Base-by-base conservation (phyloP, 2,329 filamentous ascomycete genomes). In the Exophiala sideris region DNA sequence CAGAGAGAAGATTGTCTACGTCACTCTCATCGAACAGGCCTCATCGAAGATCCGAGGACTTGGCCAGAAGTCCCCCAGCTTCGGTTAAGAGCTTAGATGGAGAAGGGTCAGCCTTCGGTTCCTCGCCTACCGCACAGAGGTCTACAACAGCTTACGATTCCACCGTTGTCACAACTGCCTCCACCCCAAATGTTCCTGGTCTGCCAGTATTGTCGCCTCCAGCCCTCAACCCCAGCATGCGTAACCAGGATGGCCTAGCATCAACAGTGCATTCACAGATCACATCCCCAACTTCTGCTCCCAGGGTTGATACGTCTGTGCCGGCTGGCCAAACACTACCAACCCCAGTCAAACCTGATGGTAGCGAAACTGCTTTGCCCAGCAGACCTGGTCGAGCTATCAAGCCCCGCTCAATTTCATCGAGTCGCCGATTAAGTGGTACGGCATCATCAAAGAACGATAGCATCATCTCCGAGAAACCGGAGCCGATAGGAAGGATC, bases 401-500 rank as follows among this genome's bases (percentile, higher is more conserved):
- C 20, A 45, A 55, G 10, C 55, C 57, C 20, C 55, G 63, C 32
- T 65, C 63, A 11, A 46, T 55, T 12, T 64, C 63, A 11, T 54
- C 58, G 29, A 62, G 48, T 33, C 54, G 62, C 2, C 59, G 63
- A n/a, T 40, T 64, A 38, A 64, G 63, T 47, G 58, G 57, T 16
- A 56, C 62, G 10, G 59, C 60, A 6, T 61, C 60, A 9, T 61
- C 58, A 24, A 61, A 56, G 41, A 57, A 58, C 35, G 63, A 61
- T 16, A 58, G 53, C 36, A 40, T 48, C 6, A 40, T 40, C 10
- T 50, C 50, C 18, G 60, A 62, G 20, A 44, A 33, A 12, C 58
- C 58, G 42, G 50, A 48, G n/a, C 32, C 45, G 12, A 73, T 84
- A 57, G 84, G 84, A 57, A 81, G 78, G 54, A 96, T 99, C 66